These are phyloP conservation scores for Agrocybe pediades DNA, from an alignment of 768 basidiomycete genomes.

Conservation along the genomic window DNA sequence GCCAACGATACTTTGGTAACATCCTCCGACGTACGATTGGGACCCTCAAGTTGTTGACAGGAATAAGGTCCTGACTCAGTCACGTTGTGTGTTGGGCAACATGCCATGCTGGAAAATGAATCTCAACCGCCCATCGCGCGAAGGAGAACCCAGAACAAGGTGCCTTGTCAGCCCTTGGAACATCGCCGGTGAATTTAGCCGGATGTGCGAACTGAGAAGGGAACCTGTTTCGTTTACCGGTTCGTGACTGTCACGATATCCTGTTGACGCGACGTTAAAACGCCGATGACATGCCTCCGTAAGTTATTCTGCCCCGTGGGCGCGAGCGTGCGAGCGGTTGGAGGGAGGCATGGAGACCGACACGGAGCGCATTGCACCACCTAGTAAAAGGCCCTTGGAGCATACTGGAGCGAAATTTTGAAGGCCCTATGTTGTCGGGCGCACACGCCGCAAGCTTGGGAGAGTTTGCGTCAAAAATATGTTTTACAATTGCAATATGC, in stretches of 20 bases:
- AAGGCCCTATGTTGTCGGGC: background rate
- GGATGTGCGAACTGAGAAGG: background rate
- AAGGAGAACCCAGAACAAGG: background rate
- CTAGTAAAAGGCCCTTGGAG: background rate
- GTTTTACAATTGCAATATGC: background rate
- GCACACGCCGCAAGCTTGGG: background rate
- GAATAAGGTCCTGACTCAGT: no score
- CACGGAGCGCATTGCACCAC: background rate
- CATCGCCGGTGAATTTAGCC: background rate
- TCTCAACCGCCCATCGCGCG: background rate
- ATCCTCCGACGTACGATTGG: no score
- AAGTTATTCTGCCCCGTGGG: background rate
- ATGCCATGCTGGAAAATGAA: no score
- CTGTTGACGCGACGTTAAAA: background rate
- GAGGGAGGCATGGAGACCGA: background rate
- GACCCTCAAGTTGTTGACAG: no score
- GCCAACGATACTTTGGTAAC: background rate
- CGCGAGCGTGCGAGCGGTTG: background rate
- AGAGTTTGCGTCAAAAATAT: background rate
- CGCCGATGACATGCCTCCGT: background rate
- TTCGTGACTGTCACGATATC: background rate
- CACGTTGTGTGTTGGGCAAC: no score
- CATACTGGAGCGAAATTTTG: background rate
- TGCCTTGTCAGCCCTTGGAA: background rate
- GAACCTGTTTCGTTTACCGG: background rate